phyloP scores from a whole-genome alignment of 495 filamentous ascomycete species.

The Aspergillus hancockii region DNA sequence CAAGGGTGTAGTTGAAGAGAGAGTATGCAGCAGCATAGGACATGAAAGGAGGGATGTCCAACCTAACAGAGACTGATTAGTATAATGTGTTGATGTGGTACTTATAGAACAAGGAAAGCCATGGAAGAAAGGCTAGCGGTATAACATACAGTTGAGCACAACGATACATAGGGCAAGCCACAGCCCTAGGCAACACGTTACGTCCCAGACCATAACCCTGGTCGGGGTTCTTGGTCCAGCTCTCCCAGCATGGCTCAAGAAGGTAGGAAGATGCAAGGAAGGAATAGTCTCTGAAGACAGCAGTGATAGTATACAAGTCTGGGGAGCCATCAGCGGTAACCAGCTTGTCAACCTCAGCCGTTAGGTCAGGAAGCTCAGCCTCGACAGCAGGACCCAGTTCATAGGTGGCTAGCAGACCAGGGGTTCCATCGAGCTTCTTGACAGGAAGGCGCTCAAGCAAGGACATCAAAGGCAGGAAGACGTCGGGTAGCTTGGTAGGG shows the following conservation, averaged over 20 bases:
- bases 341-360: conserved; percentile 67
- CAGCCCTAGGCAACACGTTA: conserved; percentile 63
- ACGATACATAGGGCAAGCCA: conserved; percentile 73
- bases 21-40: conserved; percentile 91
- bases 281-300: conserved; percentile 84
- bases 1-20: conserved; percentile 82
- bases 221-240: conserved; percentile 58
- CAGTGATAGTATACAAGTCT: conserved; percentile 75
- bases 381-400: conserved; percentile 68
- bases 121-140: conserved; percentile 1
- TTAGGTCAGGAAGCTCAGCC: conserved; percentile 71
- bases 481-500: conserved; percentile 52
- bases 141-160: conserved; percentile 75
- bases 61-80: conserved; percentile 24
- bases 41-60: conserved; percentile 76
- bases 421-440: conserved; percentile 62
- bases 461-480: conserved; percentile 68
- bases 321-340: conserved; percentile 42
- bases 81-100: not conserved
- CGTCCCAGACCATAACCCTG: conserved; percentile 75
- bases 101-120: not conserved
- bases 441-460: conserved; percentile 76
- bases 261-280: conserved; percentile 87
- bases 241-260: conserved; percentile 89
- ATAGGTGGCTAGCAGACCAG: conserved; percentile 74